Percentiles rank a stretch among this genome's conserved stretches.
These are phyloP conservation scores for Phialocephala sp. DNA, from an alignment of 2,329 filamentous ascomycete genomes.

Conservation along the genomic window DNA sequence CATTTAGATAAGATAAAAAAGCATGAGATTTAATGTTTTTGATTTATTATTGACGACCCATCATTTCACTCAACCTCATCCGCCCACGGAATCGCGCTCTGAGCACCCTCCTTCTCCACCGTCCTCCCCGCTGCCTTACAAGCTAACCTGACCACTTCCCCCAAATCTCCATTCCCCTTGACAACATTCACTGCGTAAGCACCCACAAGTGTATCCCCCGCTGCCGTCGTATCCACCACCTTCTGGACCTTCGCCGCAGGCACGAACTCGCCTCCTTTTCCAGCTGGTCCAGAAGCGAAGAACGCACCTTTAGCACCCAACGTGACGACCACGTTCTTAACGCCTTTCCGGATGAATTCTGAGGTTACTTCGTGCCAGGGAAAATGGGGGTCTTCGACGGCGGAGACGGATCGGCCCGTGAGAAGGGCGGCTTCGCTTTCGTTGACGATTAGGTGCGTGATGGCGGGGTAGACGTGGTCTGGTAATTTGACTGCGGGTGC, in stretches of 20 bases:
- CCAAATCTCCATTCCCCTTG: constrained; percentile 39
- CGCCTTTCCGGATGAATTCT: constrained; percentile 71
- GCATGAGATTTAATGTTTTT: too few species aligned
- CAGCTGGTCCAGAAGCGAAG: constrained; percentile 52
- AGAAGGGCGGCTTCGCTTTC: constrained; percentile 86
- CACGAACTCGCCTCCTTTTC: constrained; percentile 55
- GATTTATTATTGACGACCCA: too few species aligned
- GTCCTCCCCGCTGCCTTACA: constrained; percentile 68
- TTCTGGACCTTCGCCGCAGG: constrained; percentile 68
- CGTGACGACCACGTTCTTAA: constrained; percentile 81
- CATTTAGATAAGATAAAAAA: too few species aligned
- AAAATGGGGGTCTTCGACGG: constrained; percentile 53
- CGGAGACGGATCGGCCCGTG: constrained; percentile 53
- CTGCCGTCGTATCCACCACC: constrained; percentile 92
- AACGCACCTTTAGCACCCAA: constrained; percentile 82
- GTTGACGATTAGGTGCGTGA: constrained; percentile 86
- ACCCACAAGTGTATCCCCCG: constrained; percentile 93
- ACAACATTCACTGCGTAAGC: constrained; percentile 80
- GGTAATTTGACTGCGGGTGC: constrained; percentile 77
- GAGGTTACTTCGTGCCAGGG: constrained; percentile 51
- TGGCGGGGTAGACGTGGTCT: constrained; percentile 64
- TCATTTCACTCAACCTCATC: constrained; percentile 50
- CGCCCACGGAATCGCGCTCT: constrained; percentile 70
- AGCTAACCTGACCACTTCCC: constrained; percentile 62
- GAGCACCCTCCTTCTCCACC: constrained; percentile 69